Evolutionary conservation across 495 filamentous ascomycete genomes (phyloP).

Genomic region (Thermochaetoides thermophila): DNA sequence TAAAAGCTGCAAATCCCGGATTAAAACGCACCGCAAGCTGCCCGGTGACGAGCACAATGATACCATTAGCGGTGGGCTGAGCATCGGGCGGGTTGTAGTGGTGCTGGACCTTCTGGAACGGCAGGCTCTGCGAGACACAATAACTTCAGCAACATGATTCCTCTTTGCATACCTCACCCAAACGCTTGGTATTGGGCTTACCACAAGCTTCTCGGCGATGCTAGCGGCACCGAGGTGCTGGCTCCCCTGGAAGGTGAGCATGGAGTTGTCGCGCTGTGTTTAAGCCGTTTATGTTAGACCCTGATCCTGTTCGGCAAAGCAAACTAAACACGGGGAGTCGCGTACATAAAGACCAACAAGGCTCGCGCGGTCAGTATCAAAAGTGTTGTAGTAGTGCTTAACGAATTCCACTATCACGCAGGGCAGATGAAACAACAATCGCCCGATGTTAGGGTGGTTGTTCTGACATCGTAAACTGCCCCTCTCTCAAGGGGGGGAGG

Average conservation of each 20-base stretch:
- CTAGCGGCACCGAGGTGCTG: constrained; percentile 38
- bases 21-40: constrained; percentile 56
- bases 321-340: constrained; percentile 1
- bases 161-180: too few species aligned
- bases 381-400: constrained; percentile 74
- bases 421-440: not conserved
- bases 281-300: not conserved
- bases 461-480: too few species aligned
- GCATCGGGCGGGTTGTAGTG: constrained; percentile 54
- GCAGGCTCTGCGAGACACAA: constrained; percentile 40
- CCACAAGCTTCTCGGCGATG: constrained; percentile 68
- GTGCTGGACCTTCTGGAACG: constrained; percentile 69
- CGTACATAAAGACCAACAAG: constrained; percentile 68
- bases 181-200: too few species aligned
- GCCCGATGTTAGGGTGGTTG: constrained; percentile 3
- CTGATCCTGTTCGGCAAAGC: not conserved
- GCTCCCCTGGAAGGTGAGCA: constrained; percentile 78
- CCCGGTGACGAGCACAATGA: constrained; percentile 77
- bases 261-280: constrained; percentile 62
- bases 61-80: constrained; percentile 50
- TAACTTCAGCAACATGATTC: constrained; percentile 8
- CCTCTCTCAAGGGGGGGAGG: not conserved
- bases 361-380: constrained; percentile 49
- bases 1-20: too few species aligned
- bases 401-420: constrained; percentile 58